Percentiles rank a stretch among this genome's conserved stretches.
phyloP scores from a whole-genome alignment of 23 red algal genomes.

The Gracilaria gracilis region DNA sequence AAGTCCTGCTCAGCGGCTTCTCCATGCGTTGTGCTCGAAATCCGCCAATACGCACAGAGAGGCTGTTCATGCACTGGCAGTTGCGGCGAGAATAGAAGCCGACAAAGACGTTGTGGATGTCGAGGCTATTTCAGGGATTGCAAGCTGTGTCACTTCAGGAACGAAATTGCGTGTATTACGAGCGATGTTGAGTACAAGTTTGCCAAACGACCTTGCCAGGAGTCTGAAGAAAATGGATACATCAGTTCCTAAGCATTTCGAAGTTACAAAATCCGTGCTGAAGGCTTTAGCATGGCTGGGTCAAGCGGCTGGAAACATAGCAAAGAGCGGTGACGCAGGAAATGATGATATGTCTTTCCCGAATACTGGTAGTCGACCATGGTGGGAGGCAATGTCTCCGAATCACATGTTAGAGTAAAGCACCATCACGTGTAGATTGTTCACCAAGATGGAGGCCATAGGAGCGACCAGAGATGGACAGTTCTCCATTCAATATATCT shows the following conservation, averaged over 20 bases:
- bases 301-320: constrained; percentile 36
- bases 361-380: not conserved
- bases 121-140: constrained; percentile 40
- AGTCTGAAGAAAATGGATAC: constrained; percentile 43
- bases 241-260: constrained; percentile 29
- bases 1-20: constrained; percentile 30
- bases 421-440: not conserved
- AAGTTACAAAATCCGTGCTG: constrained; percentile 64
- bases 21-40: constrained; percentile 49
- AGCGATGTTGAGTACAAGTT: constrained; percentile 31
- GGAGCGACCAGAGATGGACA: not conserved
- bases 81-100: constrained; percentile 38
- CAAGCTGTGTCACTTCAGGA: constrained; percentile 39
- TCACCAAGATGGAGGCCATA: not conserved
- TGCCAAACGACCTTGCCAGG: constrained; percentile 62
- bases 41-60: constrained; percentile 18
- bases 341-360: constrained; percentile 49
- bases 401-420: not conserved
- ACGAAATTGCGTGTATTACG: constrained; percentile 46
- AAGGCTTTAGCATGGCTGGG: constrained; percentile 41
- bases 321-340: constrained; percentile 3
- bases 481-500: not conserved
- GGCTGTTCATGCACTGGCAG: constrained; percentile 31
- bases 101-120: constrained; percentile 16
- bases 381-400: not conserved